Evolutionary conservation across 164 flowering plant species (phyloP).

Genomic region (Euptelea pleiosperma): DNA sequence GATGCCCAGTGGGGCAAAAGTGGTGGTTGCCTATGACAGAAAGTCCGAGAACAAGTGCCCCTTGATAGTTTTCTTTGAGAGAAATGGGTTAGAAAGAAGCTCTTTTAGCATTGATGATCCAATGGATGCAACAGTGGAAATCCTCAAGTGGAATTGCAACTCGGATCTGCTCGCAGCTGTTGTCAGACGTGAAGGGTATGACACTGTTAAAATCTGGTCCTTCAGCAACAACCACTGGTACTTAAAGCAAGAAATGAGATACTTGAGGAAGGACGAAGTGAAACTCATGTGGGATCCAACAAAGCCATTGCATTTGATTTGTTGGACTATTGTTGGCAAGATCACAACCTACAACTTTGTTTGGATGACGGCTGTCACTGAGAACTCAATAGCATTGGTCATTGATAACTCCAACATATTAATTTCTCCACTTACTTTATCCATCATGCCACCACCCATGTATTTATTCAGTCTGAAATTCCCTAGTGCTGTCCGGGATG

Average conservation of each 20-base stretch:
- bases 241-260: conserved; percentile 79
- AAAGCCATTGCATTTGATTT: conserved; percentile 62
- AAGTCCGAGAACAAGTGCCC: conserved; percentile 54
- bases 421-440: conserved; percentile 65
- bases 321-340: conserved; percentile 76
- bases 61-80: conserved; percentile 71
- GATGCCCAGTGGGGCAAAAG: conserved; percentile 96
- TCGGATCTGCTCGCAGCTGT: conserved; percentile 87
- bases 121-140: conserved; percentile 46
- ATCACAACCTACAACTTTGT: conserved; percentile 53
- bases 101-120: conserved; percentile 57
- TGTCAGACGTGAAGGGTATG: conserved; percentile 58
- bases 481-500: conserved; percentile 49
- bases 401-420: conserved; percentile 67
- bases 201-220: conserved; percentile 73
- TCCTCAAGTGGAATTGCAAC: conserved; percentile 78
- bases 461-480: conserved; percentile 62
- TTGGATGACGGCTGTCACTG: conserved; percentile 80
- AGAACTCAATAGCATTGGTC: conserved; percentile 78
- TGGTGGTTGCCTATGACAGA: conserved; percentile 67
- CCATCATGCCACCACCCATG: conserved; percentile 91
- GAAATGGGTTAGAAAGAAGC: conserved; percentile 88
- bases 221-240: conserved; percentile 96
- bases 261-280: conserved; percentile 48
- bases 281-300: conserved; percentile 80